These are phyloP conservation scores for Plasmodium coatneyi DNA, from an alignment of 169 alveolate species.

Conservation along the genomic window DNA sequence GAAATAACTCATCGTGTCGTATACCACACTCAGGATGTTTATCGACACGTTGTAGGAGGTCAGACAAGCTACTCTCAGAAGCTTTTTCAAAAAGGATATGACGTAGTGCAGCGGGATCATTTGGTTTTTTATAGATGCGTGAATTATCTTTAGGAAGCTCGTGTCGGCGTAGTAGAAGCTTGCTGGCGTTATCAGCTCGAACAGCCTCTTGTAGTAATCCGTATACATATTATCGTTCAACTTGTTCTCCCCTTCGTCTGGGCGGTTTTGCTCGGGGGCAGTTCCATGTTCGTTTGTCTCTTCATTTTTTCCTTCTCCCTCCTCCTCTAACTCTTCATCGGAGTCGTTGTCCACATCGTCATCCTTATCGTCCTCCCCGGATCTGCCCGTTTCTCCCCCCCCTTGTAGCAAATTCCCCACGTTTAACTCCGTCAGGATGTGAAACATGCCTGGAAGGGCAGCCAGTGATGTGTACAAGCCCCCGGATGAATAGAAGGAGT, in stretches of 20 bases:
- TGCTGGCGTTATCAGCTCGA: conserved; percentile 60
- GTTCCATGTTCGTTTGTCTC: background rate
- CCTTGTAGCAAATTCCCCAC: conserved; percentile 26
- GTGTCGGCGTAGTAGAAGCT: conserved; percentile 71
- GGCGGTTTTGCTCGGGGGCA: background rate
- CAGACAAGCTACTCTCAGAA: conserved; percentile 55
- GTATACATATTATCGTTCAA: conserved; percentile 65
- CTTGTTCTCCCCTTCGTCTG: conserved; percentile 12
- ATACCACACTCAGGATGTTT: conserved; percentile 71
- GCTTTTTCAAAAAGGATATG: conserved; percentile 67
- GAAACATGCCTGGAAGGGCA: conserved; percentile 68
- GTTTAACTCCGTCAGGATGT: conserved; percentile 65
- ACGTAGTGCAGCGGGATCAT: conserved; percentile 74
- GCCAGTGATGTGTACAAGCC: conserved; percentile 64
- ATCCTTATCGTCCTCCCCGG: background rate
- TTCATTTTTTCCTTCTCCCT: background rate
- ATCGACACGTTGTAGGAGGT: conserved; percentile 56
- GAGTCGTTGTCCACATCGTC: background rate
- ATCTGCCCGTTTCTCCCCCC: background rate
- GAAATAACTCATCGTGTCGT: conserved; percentile 63
- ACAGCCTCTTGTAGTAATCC: conserved; percentile 64
- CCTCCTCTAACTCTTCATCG: no score
- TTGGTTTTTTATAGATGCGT: conserved; percentile 54
- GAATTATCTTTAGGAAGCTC: conserved; percentile 51
- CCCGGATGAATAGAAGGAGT: conserved; percentile 33